Evolutionary conservation across 371 early-diverging fungal genomes (phyloP), one percentile per base, ranked within the genome.

Genomic region (Saksenaea oblongispora): DNA sequence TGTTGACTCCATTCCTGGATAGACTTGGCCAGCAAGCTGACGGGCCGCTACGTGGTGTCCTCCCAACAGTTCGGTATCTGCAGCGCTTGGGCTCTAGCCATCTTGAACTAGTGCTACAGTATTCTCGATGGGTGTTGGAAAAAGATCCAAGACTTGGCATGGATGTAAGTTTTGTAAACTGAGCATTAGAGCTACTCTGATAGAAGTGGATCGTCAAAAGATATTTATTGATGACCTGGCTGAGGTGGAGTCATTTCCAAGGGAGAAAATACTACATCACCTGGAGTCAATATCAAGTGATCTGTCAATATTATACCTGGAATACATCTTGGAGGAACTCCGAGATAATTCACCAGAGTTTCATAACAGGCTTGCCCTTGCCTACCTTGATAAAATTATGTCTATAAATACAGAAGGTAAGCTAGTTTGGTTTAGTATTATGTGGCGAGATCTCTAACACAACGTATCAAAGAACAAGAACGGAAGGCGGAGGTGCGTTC

Each of bases 61-160:
- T 83, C 35, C 86, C 89, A 10, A 87, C 91, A 1, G 87, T 94
- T 13, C 66, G 76, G 22, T 95, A 97, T 63, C 74, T 97, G 37
- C 90, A 92, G 56, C 81, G 87, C 7, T 74, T 94, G 36, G 89
- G 93, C 3, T 70, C 78, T 4, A 87, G 87, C 27, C 84, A 95
- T 56, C 83, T 95, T 44, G 88, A 92, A 22, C 80, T 96, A 57
- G 88, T 97, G 13, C 72, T 93, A 11, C 88, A 94, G 62, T 95
- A 90, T 66, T 82, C 91, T 22, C 74, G 80, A 24, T 94, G 92
- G 90, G 89, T 93, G 3, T 59, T 97, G 31, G 84, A 90, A 53
- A 68, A 70, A 26, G 86, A 90, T 65, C 89, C 88, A 0, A 76
- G 65, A 1, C 79, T 84, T 10, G 94, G 92, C 54, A 87, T 94